phyloP scores from a whole-genome alignment of 441 rosid species.

The Erodium moschatum region DNA sequence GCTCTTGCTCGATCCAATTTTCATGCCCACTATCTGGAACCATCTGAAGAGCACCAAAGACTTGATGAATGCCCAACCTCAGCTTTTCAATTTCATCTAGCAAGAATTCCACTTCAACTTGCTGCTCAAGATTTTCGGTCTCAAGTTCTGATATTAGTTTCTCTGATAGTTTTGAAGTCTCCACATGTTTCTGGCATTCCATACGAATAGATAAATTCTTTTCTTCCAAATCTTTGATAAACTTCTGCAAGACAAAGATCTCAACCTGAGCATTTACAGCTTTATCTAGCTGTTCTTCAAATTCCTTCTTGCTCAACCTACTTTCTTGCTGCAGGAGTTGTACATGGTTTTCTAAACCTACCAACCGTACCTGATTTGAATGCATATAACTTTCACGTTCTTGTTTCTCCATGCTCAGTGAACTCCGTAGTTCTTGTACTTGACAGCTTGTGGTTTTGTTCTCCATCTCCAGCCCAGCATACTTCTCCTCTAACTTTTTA shows the following conservation, averaged over 20 bases:
- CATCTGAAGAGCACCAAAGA: constrained; percentile 46
- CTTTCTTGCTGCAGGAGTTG: constrained; percentile 60
- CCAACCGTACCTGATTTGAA: constrained; percentile 56
- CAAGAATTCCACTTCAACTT: constrained; percentile 61
- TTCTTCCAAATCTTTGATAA: constrained; percentile 54
- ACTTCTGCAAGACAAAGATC: constrained; percentile 50
- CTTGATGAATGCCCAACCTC: constrained; percentile 43
- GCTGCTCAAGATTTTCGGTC: constrained; percentile 68
- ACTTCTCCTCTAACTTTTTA: constrained; percentile 40
- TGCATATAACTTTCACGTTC: constrained; percentile 42
- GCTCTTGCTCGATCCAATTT: constrained; percentile 32
- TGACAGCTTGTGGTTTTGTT: constrained; percentile 37
- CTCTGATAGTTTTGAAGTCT: constrained; percentile 48
- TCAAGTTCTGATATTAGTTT: constrained; percentile 52
- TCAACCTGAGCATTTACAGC: constrained; percentile 64
- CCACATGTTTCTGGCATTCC: constrained; percentile 55
- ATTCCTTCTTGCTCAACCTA: constrained; percentile 59
- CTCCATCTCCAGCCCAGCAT: constrained; percentile 39
- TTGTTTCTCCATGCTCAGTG: constrained; percentile 53
- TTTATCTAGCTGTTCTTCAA: constrained; percentile 62
- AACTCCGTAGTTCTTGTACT: constrained; percentile 51
- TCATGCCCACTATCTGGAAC: constrained; percentile 29
- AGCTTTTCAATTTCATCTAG: constrained; percentile 58
- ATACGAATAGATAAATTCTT: constrained; percentile 46
- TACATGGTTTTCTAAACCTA: constrained; percentile 61